Conservation (phyloP, 169 alveolate genomes). For the Eimeria tenella region DNA sequence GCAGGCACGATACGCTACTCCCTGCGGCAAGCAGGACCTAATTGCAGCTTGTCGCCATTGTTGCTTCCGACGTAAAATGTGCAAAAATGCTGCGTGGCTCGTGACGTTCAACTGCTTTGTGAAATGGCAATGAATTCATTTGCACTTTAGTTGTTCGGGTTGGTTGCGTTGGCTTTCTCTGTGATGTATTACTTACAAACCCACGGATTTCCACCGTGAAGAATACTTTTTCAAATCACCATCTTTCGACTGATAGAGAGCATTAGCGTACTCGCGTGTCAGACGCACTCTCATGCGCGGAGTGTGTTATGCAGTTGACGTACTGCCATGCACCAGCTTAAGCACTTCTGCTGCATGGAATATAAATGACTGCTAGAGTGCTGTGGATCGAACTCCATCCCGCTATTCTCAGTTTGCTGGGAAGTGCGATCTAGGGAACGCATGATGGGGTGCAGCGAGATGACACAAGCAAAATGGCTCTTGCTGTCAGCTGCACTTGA, state of each 20-base stretch:
- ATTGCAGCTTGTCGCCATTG: conserved; percentile 14
- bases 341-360: conserved; percentile 21
- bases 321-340: conserved; percentile 39
- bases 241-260: conserved; percentile 56
- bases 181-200: background rate
- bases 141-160: too few species aligned
- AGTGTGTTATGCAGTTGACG: conserved; percentile 17
- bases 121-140: too few species aligned
- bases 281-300: background rate
- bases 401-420: conserved; percentile 57
- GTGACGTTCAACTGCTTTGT: background rate
- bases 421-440: conserved; percentile 36
- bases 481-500: background rate
- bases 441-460: conserved; percentile 49
- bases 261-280: background rate
- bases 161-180: background rate
- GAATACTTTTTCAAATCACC: conserved; percentile 13
- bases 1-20: conserved; percentile 1
- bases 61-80: background rate
- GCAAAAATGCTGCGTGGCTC: background rate
- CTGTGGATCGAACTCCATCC: conserved; percentile 6
- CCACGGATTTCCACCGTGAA: background rate
- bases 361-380: conserved; percentile 2
- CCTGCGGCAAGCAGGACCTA: conserved; percentile 10
- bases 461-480: background rate